Evolutionary conservation across 768 basidiomycete genomes (phyloP), one percentile per base, ranked within the genome.

Genomic region (Phallus indusiatus): DNA sequence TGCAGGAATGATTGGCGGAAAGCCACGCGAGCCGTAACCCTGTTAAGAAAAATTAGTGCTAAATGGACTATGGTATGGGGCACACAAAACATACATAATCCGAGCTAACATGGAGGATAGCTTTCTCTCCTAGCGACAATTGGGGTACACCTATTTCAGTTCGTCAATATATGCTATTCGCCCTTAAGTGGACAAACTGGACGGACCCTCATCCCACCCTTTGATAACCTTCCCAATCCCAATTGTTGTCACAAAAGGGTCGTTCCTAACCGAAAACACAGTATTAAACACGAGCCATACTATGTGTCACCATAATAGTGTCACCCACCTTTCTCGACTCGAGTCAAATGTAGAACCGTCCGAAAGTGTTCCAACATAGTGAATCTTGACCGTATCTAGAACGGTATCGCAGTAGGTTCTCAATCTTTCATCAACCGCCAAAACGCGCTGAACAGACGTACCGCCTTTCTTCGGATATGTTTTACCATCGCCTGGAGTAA

Each of bases 201-300:
- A 72, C 78, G 65, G 63, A 85, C 92, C 91, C 70, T 92, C 88
- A 67, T 93, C 91, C 92, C 90, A 94, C 33, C 91, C 89, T 67
- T 78, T 86, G 73, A 94, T 93, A 51, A 94, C 91, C 67, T 85
- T 83, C 8, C 88, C 87, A 18, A 82, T 74, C 49, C 91, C 89
- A 62, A 92, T 91, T 67, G 80, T 67, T 2, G 87, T 89, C 62
- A 71, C 65, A 69, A 93, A 92, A 1, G 88, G 80, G 0, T 3
- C 2, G 0, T 75, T 74, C 42, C 90, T 89, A 69, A 68, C 66
- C 33, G 57, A 22, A 35, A 42, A 49, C 18, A 18, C 52, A 36
- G 20, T 50, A 28, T 42, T 63, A 54, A 59, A 24, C 24, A 16
- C 21, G 28, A 20, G 35, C 37, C 47, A 17, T 18, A 28, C 61